Conservation (phyloP, 345 rosid species). For the Eucalyptus tenuipes region DNA sequence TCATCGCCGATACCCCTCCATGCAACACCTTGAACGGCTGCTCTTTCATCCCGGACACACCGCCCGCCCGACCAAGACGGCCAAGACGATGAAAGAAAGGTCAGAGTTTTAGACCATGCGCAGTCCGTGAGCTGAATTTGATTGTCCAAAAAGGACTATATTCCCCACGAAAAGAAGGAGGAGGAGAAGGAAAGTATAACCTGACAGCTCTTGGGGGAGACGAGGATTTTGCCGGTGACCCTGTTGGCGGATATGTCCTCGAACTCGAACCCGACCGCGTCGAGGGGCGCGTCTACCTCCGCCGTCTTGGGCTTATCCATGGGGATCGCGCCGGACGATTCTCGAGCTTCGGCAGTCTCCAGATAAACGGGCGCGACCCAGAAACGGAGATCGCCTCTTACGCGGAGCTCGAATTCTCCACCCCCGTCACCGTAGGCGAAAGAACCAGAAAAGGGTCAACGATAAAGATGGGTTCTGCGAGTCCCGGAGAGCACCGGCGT, state of each 20-base stretch:
- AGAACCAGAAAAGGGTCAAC: neutral
- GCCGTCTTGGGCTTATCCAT: slow-evolving; percentile 13
- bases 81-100: neutral
- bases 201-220: slow-evolving; percentile 54
- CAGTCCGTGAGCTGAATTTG: neutral
- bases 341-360: neutral
- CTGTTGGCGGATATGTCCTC: slow-evolving; percentile 37
- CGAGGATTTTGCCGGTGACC: slow-evolving; percentile 56
- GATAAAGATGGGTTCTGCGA: neutral
- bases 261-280: slow-evolving; percentile 42
- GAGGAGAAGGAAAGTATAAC: slow-evolving; percentile 5
- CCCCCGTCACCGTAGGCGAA: neutral
- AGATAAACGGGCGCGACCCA: neutral
- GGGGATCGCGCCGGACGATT: neutral
- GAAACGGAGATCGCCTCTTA: too few species aligned
- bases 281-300: slow-evolving; percentile 27
- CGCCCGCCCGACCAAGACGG: neutral
- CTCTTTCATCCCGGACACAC: neutral
- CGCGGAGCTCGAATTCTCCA: neutral
- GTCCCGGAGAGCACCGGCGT: neutral
- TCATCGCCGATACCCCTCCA: slow-evolving; percentile 91
- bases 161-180: neutral
- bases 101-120: neutral
- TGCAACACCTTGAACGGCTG: slow-evolving; percentile 96
- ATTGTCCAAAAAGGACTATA: neutral